These are phyloP conservation scores for Takashimella tepidaria DNA, from an alignment of 1,284 basidiomycete genomes.

Conservation along the genomic window DNA sequence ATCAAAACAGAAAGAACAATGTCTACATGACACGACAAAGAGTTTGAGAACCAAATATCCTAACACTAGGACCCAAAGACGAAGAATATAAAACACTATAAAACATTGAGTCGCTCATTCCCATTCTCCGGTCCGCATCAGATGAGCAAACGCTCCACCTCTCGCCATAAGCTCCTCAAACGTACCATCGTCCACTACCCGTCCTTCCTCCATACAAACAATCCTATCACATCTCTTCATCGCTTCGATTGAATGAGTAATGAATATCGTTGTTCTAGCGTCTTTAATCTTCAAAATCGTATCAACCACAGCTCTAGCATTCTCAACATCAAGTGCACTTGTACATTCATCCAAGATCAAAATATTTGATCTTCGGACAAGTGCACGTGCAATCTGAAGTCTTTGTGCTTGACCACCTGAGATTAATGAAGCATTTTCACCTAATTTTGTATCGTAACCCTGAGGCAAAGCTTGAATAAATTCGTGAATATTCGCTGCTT, in stretches of 20 bases:
- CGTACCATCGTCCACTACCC: conserved; percentile 70
- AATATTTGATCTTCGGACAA: conserved; percentile 66
- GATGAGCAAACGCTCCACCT: conserved; percentile 70
- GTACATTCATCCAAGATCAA: conserved; percentile 94
- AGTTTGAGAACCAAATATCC: too few relatives aligned
- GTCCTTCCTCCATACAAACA: conserved; percentile 71
- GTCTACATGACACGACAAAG: too few relatives aligned
- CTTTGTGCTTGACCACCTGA: conserved; percentile 95
- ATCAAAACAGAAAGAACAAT: too few relatives aligned
- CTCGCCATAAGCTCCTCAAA: conserved; percentile 65
- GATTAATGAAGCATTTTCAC: conserved; percentile 80
- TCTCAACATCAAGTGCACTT: conserved; percentile 76
- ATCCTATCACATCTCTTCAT: conserved; percentile 92
- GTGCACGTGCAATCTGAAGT: conserved; percentile 82
- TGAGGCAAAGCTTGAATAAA: conserved; percentile 74
- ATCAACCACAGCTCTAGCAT: conserved; percentile 72
- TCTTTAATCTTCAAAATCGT: conserved; percentile 62
- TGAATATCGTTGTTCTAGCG: conserved; percentile 71
- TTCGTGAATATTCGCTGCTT: conserved; percentile 74
- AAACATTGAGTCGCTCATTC: too few relatives aligned
- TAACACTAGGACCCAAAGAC: too few relatives aligned
- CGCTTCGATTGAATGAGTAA: conserved; percentile 86
- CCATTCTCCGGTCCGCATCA: conserved; percentile 86
- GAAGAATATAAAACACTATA: too few relatives aligned
- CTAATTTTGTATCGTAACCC: conserved; percentile 79